A percentile compares a stretch with the other conserved stretches of the same genome.
Evolutionary conservation across 2,329 filamentous ascomycete species (phyloP).

Genomic region (Phialophora expanda): DNA sequence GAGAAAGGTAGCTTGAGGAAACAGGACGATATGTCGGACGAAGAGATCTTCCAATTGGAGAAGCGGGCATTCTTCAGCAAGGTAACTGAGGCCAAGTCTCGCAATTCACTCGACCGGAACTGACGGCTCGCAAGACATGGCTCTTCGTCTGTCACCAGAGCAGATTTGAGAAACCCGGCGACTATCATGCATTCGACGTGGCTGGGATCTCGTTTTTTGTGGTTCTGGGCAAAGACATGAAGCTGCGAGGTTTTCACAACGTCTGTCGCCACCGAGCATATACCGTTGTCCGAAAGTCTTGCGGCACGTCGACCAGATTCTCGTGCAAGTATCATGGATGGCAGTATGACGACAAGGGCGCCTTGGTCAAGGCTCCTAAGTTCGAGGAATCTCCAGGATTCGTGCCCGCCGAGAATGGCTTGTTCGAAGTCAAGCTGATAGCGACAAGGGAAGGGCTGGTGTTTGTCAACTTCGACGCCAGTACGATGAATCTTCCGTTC

Average conservation of each 20-base stretch:
- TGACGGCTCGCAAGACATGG: constrained; percentile 41
- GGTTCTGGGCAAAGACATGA: constrained; percentile 56
- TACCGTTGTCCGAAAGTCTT: constrained; percentile 59
- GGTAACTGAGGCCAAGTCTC: constrained; percentile 47
- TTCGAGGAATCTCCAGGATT: constrained; percentile 64
- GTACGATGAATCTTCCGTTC: constrained; percentile 35
- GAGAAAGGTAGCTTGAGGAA: constrained; percentile 31
- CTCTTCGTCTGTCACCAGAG: constrained; percentile 48
- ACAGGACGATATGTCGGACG: constrained; percentile 35
- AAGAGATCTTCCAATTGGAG: constrained; percentile 55
- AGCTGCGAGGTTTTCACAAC: constrained; percentile 67
- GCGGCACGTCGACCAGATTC: constrained; percentile 56
- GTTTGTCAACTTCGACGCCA: constrained; percentile 37
- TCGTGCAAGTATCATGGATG: constrained; percentile 68
- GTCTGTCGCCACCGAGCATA: constrained; percentile 67
- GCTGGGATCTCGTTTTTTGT: constrained; percentile 64
- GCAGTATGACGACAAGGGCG: constrained; percentile 64
- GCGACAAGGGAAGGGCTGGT: constrained; percentile 33
- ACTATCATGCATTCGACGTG: constrained; percentile 62
- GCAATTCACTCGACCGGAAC: constrained; percentile 42
- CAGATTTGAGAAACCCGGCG: constrained; percentile 58
- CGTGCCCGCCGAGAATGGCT: constrained; percentile 60
- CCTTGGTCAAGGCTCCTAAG: constrained; percentile 64
- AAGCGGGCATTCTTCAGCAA: constrained; percentile 57
- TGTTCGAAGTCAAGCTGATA: constrained; percentile 49